Base-by-base conservation (phyloP, 352 stramenopile species). In the Globisporangium takayamanum region DNA sequence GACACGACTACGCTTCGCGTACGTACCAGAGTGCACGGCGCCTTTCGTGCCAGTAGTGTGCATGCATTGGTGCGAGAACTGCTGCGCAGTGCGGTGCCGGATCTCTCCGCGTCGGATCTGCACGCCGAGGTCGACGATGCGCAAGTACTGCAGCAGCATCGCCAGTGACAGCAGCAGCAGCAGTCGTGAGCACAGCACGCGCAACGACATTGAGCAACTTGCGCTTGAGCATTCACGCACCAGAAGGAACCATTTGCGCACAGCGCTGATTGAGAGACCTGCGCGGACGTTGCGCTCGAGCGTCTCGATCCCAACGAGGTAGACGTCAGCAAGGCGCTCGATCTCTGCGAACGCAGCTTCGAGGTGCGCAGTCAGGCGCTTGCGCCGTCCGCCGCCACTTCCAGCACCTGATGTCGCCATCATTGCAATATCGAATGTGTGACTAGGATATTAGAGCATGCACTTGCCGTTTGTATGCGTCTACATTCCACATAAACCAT, bases 41-140 rank as follows among this genome's bases (percentile, higher is more conserved):
- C 70, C 77, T 57, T 81, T 86, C 2, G 65, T 81, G 47, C 80
- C 83, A 2, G 77, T 89, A 26, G 70, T 73, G 65, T 89, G 80
- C 70, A 80, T 77, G 50, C 80, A 88, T 5, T 67, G 57, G 57
- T 78, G 76, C 33, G 33, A 48, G 42, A 80, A 70, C 2, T 48
- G 26, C 22, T 68, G 55, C 8, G 39, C 33, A 3, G 77, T 76
- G 2, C 72, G 67, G 55, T 92, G 83, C 30, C 83, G 77, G 50
- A 86, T 68, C 62, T 93, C 83, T 5, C 80, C 83, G 11, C 83
- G 78, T n/a, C 83, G 80, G 45, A 91, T 78, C 66, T 89, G 68
- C 5, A 93, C 69, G 7, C 68, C 72, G 5, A 91, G 28, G 41
- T 93, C 83, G 36, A 84, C 63, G 37, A 87, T 66, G 15, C 80